Percentiles rank a stretch among this genome's conserved stretches.
phyloP scores from a whole-genome alignment of 164 flowering plant genomes.

The Chimonanthus praecox region DNA sequence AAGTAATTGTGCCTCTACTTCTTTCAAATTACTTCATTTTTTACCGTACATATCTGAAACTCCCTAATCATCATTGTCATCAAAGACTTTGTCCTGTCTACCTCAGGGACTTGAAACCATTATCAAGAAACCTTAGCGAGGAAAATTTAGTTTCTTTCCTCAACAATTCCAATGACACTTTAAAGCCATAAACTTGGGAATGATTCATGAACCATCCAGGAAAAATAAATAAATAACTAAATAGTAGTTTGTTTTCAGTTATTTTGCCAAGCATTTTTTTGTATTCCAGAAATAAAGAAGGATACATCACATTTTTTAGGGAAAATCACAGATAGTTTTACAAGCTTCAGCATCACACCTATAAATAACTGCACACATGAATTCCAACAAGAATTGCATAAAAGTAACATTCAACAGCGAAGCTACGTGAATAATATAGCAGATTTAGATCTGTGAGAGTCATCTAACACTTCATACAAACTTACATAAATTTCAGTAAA shows the following conservation, averaged over 20 bases:
- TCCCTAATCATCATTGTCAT: too few species aligned
- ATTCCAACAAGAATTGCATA: neutral
- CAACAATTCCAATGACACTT: neutral
- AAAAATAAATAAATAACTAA: too few species aligned
- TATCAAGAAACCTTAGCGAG: neutral
- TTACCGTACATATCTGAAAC: too few species aligned
- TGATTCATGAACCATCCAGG: neutral
- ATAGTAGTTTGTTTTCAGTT: too few species aligned
- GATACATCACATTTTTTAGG: too few species aligned
- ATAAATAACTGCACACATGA: neutral
- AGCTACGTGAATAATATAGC: neutral
- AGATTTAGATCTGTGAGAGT: neutral
- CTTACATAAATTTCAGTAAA: neutral
- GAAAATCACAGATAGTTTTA: neutral
- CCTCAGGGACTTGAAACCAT: neutral
- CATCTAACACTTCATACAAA: neutral
- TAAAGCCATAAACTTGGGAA: too few species aligned
- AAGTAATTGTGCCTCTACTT: neutral
- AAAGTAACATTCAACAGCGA: neutral
- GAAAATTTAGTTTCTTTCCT: neutral
- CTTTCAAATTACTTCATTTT: neutral
- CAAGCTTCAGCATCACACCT: neutral
- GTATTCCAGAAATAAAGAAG: too few species aligned
- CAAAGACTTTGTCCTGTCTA: too few species aligned
- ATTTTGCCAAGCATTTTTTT: too few species aligned